Base-by-base conservation (phyloP, 768 basidiomycete species). In the Chlorophyllum brunneum region DNA sequence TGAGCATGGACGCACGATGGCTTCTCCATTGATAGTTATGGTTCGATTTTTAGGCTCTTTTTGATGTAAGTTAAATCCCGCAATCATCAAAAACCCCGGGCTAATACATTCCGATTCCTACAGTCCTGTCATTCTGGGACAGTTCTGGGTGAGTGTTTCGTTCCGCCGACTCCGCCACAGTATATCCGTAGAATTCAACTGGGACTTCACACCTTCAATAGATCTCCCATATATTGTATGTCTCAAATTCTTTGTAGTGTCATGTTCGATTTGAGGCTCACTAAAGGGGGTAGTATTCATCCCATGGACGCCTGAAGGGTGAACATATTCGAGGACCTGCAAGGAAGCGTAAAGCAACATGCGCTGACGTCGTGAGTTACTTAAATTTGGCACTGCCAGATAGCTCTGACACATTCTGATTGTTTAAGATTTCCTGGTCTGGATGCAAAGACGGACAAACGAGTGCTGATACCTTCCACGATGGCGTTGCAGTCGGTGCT, bases 391-490 rank as follows among this genome's bases (percentile, higher is more conserved):
- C 23, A 16, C 23, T 37, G 26, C 29, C 1, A 49, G 6, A 37
- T 7, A 13, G 38, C 34, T 40, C 22, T n/a, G 5, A 5, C 20
- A 34, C 6, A 27, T 6, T 8, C 31, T 18, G 24, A 31, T 13
- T 24, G 27, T 29, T 20, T 5, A 47, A 86, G 82, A 84, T 90
- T 46, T 85, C 83, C 1, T 87, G 82, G 65, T 82, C 86, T 15
- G 86, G 80, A 18, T 88, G 87, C 60, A 73, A 79, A 47, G 88
- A 90, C 63, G 75, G 75, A 29, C 80, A 88, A 65, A 88, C 79
- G 0, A 89, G 86, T 61, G 83, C 85, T 0, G 88, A 89, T 61
- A 86, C 86, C 1, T 78, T 79, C 45, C 70, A 77, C 23, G 74
- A 72, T 20, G 85, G 84, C 18, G 70, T 79, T 3, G 83, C 87